A percentile compares a stretch with the other conserved stretches of the same genome.
phyloP scores from a whole-genome alignment of 2,329 filamentous ascomycete genomes.

The Chaetothyriales sp. region DNA sequence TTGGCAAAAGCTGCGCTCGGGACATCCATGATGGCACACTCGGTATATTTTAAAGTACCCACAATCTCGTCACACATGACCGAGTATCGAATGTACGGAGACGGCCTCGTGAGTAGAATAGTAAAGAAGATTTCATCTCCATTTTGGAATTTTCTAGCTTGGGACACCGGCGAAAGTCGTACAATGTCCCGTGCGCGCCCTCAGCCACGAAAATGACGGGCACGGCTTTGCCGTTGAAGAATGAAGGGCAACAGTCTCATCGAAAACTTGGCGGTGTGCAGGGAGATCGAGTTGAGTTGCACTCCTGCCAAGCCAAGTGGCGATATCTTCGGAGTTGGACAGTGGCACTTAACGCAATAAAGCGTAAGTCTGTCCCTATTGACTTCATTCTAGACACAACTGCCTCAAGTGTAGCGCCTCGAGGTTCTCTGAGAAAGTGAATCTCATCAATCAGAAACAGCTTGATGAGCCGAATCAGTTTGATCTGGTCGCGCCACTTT shows the following conservation, averaged over 20 bases:
- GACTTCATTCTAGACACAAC: slow-evolving; percentile 82
- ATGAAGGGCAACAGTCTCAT: slow-evolving; percentile 50
- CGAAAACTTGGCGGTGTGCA: slow-evolving; percentile 56
- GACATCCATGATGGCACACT: slow-evolving; percentile 36
- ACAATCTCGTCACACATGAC: slow-evolving; percentile 78
- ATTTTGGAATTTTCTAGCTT: slow-evolving; percentile 50
- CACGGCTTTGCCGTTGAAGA: slow-evolving; percentile 52
- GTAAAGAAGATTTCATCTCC: slow-evolving; percentile 48
- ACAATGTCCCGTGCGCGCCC: slow-evolving; percentile 52
- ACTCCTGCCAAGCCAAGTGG: slow-evolving; percentile 61
- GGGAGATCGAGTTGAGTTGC: slow-evolving; percentile 46
- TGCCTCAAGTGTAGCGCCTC: slow-evolving; percentile 68
- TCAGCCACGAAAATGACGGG: slow-evolving; percentile 63
- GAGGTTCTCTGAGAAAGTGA: slow-evolving; percentile 66
- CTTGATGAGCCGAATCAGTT: slow-evolving; percentile 59
- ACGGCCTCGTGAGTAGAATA: slow-evolving; percentile 40
- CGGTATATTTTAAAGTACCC: slow-evolving; percentile 42
- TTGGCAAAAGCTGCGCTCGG: slow-evolving; percentile 32
- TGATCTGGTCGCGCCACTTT: slow-evolving; percentile 71
- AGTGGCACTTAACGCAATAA: slow-evolving; percentile 70
- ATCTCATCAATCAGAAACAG: slow-evolving; percentile 80
- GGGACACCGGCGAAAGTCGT: slow-evolving; percentile 55
- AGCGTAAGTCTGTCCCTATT: slow-evolving; percentile 59
- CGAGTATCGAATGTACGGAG: slow-evolving; percentile 51
- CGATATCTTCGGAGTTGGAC: slow-evolving; percentile 68